These are phyloP conservation scores for Draba incana DNA, from an alignment of 345 rosid species.

Conservation along the genomic window DNA sequence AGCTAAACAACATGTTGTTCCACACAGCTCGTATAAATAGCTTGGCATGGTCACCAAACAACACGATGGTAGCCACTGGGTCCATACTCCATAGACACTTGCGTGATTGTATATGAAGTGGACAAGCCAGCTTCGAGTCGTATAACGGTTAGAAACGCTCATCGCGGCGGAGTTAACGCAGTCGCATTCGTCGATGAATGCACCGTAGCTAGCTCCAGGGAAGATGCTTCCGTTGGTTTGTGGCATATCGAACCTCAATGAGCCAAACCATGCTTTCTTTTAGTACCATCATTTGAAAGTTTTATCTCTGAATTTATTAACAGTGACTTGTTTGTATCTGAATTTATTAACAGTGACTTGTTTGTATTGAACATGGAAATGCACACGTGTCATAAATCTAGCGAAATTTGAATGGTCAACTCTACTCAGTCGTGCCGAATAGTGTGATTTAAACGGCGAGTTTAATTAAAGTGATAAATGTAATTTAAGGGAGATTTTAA, in stretches of 20 bases:
- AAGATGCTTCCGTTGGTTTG: conserved; percentile 69
- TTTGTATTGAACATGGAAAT: too few relatives aligned
- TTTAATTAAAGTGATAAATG: too few relatives aligned
- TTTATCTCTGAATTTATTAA: conserved; percentile 13
- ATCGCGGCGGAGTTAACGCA: conserved; percentile 73
- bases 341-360: conserved; percentile 1
- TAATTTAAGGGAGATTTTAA: conserved; percentile 25
- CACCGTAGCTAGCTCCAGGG: conserved; percentile 66
- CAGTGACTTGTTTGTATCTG: neutral
- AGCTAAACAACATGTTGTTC: conserved; percentile 75
- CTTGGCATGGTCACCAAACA: conserved; percentile 79
- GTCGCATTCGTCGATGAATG: conserved; percentile 57
- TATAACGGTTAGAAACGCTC: conserved; percentile 66
- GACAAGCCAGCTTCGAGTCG: conserved; percentile 72
- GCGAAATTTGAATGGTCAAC: neutral
- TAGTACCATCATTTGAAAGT: conserved; percentile 19
- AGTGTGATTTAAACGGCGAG: neutral
- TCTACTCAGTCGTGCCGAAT: conserved; percentile 6
- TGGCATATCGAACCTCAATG: conserved; percentile 51
- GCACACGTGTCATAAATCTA: conserved; percentile 2
- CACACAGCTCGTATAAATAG: conserved; percentile 78
- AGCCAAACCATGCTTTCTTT: conserved; percentile 15
- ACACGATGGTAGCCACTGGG: conserved; percentile 69
- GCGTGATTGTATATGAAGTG: conserved; percentile 65
- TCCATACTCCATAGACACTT: conserved; percentile 75